phyloP scores from a whole-genome alignment of 768 basidiomycete genomes.

The Pleurotus ostreatus region DNA sequence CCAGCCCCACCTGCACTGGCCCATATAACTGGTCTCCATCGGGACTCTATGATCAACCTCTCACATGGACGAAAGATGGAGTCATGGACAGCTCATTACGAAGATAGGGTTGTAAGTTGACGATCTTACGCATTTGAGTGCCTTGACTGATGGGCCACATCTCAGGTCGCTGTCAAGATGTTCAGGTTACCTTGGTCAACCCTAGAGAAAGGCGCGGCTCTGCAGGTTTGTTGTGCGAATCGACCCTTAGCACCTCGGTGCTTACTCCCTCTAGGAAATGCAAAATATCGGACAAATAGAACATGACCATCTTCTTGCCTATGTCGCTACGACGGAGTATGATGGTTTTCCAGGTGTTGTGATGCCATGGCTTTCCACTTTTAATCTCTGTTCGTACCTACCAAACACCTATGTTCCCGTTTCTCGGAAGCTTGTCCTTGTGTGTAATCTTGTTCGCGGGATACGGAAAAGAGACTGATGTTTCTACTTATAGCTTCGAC shows the following conservation, averaged over 20 bases:
- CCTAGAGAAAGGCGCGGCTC: neutral
- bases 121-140: too few relatives aligned
- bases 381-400: neutral
- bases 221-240: neutral
- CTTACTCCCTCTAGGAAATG: neutral
- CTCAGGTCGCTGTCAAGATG: constrained; percentile 1
- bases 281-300: neutral
- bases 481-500: neutral
- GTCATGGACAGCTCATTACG: neutral
- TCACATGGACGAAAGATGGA: neutral
- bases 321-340: neutral
- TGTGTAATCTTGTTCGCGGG: neutral
- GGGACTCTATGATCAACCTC: neutral
- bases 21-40: neutral
- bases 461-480: neutral
- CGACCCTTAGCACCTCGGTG: neutral
- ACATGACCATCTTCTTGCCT: neutral
- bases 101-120: too few relatives aligned
- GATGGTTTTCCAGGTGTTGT: neutral
- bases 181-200: neutral
- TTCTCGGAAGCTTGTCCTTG: neutral
- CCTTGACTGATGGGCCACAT: too few relatives aligned
- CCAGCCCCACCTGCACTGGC: neutral
- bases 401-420: neutral
- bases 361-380: neutral